Evolutionary conservation across 768 basidiomycete genomes (phyloP), one percentile per base, ranked within the genome.

Genomic region (Lactarius hengduanensis): DNA sequence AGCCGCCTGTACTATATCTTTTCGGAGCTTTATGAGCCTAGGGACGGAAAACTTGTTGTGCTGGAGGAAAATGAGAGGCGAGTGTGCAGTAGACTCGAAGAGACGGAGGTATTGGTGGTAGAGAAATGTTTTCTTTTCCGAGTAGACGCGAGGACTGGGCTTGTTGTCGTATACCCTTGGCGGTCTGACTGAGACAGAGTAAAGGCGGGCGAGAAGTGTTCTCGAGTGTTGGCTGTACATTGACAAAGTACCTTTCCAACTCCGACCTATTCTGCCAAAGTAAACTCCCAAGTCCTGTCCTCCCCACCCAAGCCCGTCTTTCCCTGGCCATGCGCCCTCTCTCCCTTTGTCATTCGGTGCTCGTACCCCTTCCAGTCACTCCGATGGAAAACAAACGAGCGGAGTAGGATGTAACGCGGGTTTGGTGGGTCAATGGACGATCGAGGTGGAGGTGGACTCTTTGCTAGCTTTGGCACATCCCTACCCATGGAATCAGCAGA

Each of bases 331-430:
- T 83, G 83, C 0, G 75, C 91, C 74, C 84, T 81, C 78, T 84
- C 92, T 6, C 96, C 96, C 73, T 94, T 90, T 3, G 96, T 97
- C 87, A 96, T 90, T n/a, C 92, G 80, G 75, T 98, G 96, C 71
- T 89, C 89, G 72, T 98, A 98, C 1, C 92, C 94, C 57, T 83
- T 84, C 86, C 94, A 98, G 0, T 78, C 69, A 11, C 75, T 75
- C 50, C 91, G 80, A 50, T 86, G 79, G 73, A 98, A 98, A 20
- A 75, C 79, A 75, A 96, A 98, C 0, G 94, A 96, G 34, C 92
- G 84, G 20, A 94, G 74, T 13, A 90, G 81, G 2, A 76, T 82
- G 74, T 90, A 98, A 5, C 76, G 78, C 6, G 92, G 90, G 73
- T 89, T 90, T n/a, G 78, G 76, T 3, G 78, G 76, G 45, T 79